Percentiles rank a stretch among this genome's conserved stretches.
Conservation (phyloP, 2,329 filamentous ascomycete species). For the Lasiodiplodia sp. region DNA sequence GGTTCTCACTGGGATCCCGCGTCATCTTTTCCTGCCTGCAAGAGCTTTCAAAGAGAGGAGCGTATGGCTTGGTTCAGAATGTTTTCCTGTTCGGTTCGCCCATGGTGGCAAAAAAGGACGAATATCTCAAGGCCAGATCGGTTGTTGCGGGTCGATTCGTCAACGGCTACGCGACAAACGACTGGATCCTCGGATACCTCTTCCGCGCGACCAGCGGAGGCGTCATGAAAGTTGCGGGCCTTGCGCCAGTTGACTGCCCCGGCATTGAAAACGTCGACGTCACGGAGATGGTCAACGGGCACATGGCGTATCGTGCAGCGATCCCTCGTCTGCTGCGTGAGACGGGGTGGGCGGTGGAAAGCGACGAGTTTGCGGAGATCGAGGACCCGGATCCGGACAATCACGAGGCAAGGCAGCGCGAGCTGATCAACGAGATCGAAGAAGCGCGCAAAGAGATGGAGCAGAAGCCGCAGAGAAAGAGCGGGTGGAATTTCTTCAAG, state of each 20-base stretch:
- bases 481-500: slow-evolving; percentile 78
- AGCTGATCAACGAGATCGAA: slow-evolving; percentile 96
- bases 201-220: slow-evolving; percentile 94
- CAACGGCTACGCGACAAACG: slow-evolving; percentile 91
- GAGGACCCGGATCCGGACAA: slow-evolving; percentile 97
- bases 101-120: slow-evolving; percentile 88
- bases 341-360: slow-evolving; percentile 89
- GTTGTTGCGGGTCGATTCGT: slow-evolving; percentile 92
- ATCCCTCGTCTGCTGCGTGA: slow-evolving; percentile 89
- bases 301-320: slow-evolving; percentile 94
- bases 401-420: slow-evolving; percentile 83
- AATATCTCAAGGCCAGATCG: slow-evolving; percentile 81
- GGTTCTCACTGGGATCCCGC: slow-evolving; percentile 90
- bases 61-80: slow-evolving; percentile 88
- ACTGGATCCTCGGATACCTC: slow-evolving; percentile 95
- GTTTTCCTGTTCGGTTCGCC: slow-evolving; percentile 95
- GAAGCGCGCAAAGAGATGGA: slow-evolving; percentile 89
- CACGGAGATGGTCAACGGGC: slow-evolving; percentile 83
- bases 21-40: slow-evolving; percentile 92
- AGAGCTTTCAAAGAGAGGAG: slow-evolving; percentile 84
- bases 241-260: slow-evolving; percentile 79
- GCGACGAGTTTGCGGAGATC: slow-evolving; percentile 94
- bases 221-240: slow-evolving; percentile 85
- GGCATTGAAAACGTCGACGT: slow-evolving; percentile 90
- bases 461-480: slow-evolving; percentile 74